Conservation (phyloP, 345 rosid species). For the Salix udensis region DNA sequence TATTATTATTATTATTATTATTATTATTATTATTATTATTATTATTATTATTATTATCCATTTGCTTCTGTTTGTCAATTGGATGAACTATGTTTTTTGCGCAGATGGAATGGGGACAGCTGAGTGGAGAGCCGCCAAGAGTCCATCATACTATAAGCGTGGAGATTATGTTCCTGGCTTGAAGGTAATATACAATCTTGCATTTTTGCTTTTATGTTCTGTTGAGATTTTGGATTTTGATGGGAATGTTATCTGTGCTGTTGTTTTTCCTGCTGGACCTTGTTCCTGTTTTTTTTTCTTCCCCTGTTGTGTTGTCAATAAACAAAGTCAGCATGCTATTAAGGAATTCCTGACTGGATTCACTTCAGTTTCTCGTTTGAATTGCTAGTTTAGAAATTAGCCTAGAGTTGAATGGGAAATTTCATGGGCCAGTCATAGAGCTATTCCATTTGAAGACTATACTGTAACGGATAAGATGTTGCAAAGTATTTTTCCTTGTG, state of each 20-base stretch:
- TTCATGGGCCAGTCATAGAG: not conserved
- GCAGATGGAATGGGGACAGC: constrained; percentile 99
- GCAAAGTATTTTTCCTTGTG: not conserved
- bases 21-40: too few species aligned
- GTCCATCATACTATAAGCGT: constrained; percentile 85
- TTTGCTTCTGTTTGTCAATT: constrained; percentile 6
- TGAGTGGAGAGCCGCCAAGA: constrained; percentile 98
- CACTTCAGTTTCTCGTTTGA: not conserved
- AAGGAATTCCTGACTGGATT: not conserved
- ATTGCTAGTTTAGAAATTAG: not conserved
- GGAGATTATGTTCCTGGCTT: constrained; percentile 98
- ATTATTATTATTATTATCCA: not conserved
- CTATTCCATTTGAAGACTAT: not conserved
- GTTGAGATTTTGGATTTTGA: not conserved
- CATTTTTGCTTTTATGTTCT: not conserved
- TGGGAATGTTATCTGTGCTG: not conserved
- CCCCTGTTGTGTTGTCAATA: not conserved
- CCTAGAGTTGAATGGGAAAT: not conserved
- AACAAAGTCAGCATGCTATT: not conserved
- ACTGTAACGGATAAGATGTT: not conserved
- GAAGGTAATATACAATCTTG: constrained; percentile 48
- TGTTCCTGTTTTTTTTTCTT: not conserved
- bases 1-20: not conserved
- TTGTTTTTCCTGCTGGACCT: not conserved
- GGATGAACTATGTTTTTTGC: not conserved